These are phyloP conservation scores for Scedosporium dehoogii DNA, from an alignment of 2,329 filamentous ascomycete species.

Conservation along the genomic window DNA sequence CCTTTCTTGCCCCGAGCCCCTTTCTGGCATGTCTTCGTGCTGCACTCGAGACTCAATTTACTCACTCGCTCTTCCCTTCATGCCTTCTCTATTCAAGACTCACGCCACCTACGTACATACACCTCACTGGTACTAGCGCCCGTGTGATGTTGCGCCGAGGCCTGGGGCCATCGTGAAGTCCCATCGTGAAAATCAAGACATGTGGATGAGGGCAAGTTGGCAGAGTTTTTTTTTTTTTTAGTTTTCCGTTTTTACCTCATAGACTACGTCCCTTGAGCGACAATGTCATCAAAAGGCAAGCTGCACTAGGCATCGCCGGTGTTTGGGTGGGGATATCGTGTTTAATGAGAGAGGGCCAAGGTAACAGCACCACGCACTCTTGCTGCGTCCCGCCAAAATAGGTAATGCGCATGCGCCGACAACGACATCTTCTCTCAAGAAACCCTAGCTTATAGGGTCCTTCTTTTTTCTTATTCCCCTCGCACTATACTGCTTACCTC, in stretches of 20 bases:
- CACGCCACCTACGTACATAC: neutral
- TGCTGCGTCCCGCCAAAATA: neutral
- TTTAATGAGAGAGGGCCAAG: neutral
- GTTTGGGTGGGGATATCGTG: neutral
- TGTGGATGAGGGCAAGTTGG: neutral
- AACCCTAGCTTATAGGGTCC: neutral
- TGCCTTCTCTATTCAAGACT: neutral
- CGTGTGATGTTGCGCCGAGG: neutral
- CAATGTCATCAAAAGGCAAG: neutral
- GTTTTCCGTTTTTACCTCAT: no score
- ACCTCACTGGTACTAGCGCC: neutral
- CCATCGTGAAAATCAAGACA: neutral
- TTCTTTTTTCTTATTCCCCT: neutral
- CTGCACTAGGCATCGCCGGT: neutral
- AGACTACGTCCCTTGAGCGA: no score
- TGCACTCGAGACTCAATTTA: neutral
- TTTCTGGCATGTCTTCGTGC: no score
- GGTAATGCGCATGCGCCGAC: neutral
- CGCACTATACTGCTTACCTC: no score
- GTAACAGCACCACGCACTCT: neutral
- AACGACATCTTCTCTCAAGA: neutral
- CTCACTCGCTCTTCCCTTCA: neutral
- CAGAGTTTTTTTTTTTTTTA: no score
- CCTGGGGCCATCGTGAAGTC: neutral
- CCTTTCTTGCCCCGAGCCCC: no score